Percentiles rank a stretch among this genome's conserved stretches.
Conservation (phyloP, 1,139 yeast species). For the Sugiyamaella novakii region DNA sequence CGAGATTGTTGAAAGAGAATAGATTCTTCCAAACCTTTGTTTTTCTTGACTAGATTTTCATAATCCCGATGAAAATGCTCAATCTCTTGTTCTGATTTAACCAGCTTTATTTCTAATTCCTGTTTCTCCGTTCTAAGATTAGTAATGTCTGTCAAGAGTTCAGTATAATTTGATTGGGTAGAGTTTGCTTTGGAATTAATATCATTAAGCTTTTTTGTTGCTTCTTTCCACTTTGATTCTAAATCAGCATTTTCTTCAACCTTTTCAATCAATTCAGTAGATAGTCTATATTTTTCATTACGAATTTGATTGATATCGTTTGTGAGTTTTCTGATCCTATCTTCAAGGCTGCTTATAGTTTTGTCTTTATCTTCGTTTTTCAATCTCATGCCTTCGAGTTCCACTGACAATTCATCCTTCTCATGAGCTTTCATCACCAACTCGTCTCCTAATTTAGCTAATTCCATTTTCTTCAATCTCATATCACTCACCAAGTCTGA, state of each 20-base stretch:
- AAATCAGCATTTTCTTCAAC: not conserved
- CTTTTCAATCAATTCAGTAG: conserved; percentile 1
- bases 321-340: not conserved
- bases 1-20: conserved; percentile 14
- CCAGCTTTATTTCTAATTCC: conserved; percentile 12
- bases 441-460: not conserved
- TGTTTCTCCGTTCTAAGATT: conserved; percentile 15
- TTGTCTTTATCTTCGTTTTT: too few species aligned
- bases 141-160: conserved; percentile 2
- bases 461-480: not conserved
- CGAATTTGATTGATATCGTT: too few species aligned
- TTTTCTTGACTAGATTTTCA: conserved; percentile 12
- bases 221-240: conserved; percentile 10
- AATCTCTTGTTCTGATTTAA: conserved; percentile 15
- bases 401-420: too few species aligned
- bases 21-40: conserved; percentile 17
- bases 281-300: conserved; percentile 7
- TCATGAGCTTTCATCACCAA: too few species aligned
- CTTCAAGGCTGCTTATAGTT: not conserved
- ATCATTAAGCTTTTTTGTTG: conserved; percentile 3
- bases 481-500: not conserved
- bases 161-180: conserved; percentile 3
- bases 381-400: too few species aligned
- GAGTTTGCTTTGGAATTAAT: not conserved
- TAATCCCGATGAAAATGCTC: conserved; percentile 15